Evolutionary conservation across 1,284 basidiomycete species (phyloP), one percentile per base, ranked within the genome.

Genomic region (Rhodofomes roseus): DNA sequence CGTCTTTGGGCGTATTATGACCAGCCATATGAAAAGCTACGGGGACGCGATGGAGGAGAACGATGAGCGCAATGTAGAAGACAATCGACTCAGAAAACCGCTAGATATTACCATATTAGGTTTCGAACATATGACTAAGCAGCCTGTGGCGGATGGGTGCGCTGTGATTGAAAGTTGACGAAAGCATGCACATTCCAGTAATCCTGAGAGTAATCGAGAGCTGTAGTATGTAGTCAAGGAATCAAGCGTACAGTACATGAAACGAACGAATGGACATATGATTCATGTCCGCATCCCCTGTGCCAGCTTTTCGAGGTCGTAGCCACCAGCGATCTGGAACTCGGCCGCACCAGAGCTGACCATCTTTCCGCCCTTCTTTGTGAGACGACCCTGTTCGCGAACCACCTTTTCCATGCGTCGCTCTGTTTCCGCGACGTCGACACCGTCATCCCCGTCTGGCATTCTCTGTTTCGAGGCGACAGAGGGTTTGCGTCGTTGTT

Each of bases 371-470:
- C 85, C 85, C 71, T 88, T 87, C 79, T 91, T 95, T 60, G 85
- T 82, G 62, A 90, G 75, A 57, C 90, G 81, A n/a, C 95, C 95
- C 73, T 95, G 89, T 34, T 84, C 83, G 53, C 95, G 83, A 37
- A 97, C 95, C 40, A 91, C 86, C 55, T 87, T 86, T 69, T 92
- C 88, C 95, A 98, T 98, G 53, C 94, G 83, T 68, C 80, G 80
- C 75, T 96, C 94, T 5, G 90, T 84, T 62, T 87, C 87, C 18
- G 74, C 77, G 37, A 78, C 77, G 60, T 79, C 78, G 20, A 74
- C 69, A 14, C 80, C 79, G 55, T 85, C 82, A 61, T 76, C 80
- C 64, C 71, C 69, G 20, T 61, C 60, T 46, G 62, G 71, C 41
- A 54, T 64, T 59, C 66, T 11, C 20, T 52, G 22, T 20, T 52